Evolutionary conservation across 2,329 filamentous ascomycete genomes (phyloP), one percentile per base, ranked within the genome.

Genomic region (Penicillium sp.): DNA sequence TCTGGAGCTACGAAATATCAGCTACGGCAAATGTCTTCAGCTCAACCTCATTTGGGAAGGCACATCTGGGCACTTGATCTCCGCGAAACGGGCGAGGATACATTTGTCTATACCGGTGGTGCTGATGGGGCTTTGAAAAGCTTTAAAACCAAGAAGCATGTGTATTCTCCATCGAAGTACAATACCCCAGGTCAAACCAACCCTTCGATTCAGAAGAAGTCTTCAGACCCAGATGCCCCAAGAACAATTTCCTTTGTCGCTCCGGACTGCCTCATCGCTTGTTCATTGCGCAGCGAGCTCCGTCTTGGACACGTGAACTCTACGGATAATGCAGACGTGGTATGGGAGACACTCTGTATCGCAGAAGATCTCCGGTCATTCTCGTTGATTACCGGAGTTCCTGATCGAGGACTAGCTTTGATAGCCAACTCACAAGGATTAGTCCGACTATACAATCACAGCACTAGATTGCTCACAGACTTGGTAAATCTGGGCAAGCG

Each of bases 1-100:
- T 50, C 37, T 2, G 54, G 64, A 11, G 51, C 37, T 43, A 60
- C 60, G 10, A 54, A 62, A 19, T 72, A 70, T 50, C 56, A 62
- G 2, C 61, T 76, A 40, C 66, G 27, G 22, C 66, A 89, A 52
- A 70, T 81, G 2, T 78, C 81, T 2, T 85, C 83, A 7, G 83
- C 86, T 51, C 81, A 84, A 2, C 84, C 87, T 60, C 93, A 98
- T 71, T 82, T 81, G 36, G 95, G 95, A 6, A 99, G 97, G 75
- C 92, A 97, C 70, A 87, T 98, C 6, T 98, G 94, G 93, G 88
- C 92, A 0, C 82, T 87, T 39, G 85, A 85, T 13, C 59, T 77
- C 54, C 68, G 58, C 22, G 59, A 52, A 11, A 66, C 69, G 2
- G 66, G 71, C 0, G 65, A 73, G 14, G 73, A 71, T 14, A 67